phyloP scores from a whole-genome alignment of 2,329 filamentous ascomycete genomes.

The Septoria petroselini region DNA sequence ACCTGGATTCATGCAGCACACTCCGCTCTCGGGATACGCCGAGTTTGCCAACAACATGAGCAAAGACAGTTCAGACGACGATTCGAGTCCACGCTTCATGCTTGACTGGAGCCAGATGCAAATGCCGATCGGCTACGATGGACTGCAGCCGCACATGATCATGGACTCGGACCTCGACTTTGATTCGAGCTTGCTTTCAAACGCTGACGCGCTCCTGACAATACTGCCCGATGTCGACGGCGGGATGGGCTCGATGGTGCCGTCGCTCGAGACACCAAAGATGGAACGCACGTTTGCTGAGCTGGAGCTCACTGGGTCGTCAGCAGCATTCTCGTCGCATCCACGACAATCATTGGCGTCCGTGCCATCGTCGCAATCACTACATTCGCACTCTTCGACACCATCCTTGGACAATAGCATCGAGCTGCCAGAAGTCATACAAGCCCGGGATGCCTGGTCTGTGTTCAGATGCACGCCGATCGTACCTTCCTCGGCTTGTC shows the following conservation, averaged over 20 bases:
- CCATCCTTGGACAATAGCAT: slow-evolving; percentile 25
- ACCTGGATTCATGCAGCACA: slow-evolving; percentile 41
- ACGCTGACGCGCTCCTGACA: slow-evolving; percentile 43
- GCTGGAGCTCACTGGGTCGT: slow-evolving; percentile 45
- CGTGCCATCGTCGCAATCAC: slow-evolving; percentile 25
- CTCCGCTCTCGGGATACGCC: slow-evolving; percentile 48
- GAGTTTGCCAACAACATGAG: slow-evolving; percentile 41
- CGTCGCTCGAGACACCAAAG: slow-evolving; percentile 48
- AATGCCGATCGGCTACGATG: slow-evolving; percentile 46
- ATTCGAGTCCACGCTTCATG: slow-evolving; percentile 47
- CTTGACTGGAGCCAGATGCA: slow-evolving; percentile 50
- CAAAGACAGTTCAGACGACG: slow-evolving; percentile 43
- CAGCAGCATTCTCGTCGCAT: slow-evolving; percentile 42
- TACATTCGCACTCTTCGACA: slow-evolving; percentile 19
- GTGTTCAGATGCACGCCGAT: slow-evolving; percentile 53
- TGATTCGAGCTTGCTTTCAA: slow-evolving; percentile 43
- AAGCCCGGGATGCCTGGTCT: slow-evolving; percentile 53
- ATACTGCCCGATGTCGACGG: slow-evolving; percentile 47
- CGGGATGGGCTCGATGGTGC: slow-evolving; percentile 42
- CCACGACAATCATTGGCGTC: slow-evolving; percentile 40
- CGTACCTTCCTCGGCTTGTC: slow-evolving; percentile 49
- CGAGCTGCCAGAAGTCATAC: slow-evolving; percentile 49
- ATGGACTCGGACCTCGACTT: slow-evolving; percentile 47
- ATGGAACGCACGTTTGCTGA: slow-evolving; percentile 49
- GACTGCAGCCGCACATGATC: slow-evolving; percentile 46